Evolutionary conservation across 768 basidiomycete genomes (phyloP).

Genomic region (Suillus subalutaceus): DNA sequence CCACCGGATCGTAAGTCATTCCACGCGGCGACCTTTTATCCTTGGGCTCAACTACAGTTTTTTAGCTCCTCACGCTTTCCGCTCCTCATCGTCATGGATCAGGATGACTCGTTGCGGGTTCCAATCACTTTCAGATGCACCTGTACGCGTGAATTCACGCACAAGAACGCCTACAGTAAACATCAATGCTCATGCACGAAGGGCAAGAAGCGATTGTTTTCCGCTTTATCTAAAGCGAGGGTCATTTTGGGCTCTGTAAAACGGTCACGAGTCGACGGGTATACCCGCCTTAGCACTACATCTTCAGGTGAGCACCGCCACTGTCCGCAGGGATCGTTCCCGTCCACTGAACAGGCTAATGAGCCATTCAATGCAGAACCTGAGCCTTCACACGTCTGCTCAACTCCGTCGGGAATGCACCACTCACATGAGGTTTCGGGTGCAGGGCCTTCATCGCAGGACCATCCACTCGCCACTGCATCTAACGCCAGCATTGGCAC

Average conservation of each 20-base stretch:
- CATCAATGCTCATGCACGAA: background rate
- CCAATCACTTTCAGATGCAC: background rate
- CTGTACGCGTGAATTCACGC: background rate
- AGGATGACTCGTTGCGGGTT: background rate
- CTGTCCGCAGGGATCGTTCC: background rate
- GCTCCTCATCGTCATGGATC: background rate
- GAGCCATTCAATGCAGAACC: background rate
- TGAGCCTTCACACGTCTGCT: background rate
- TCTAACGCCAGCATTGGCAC: background rate
- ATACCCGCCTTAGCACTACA: background rate
- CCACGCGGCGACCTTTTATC: too few species aligned
- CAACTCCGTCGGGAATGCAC: background rate
- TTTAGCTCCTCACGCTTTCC: background rate
- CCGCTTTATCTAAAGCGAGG: background rate
- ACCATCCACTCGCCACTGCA: too few species aligned
- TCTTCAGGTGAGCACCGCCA: background rate
- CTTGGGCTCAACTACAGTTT: background rate
- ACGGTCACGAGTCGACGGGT: background rate
- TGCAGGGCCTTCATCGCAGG: background rate
- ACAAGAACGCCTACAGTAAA: background rate
- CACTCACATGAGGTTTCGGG: background rate
- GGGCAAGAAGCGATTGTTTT: background rate
- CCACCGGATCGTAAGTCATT: too few species aligned
- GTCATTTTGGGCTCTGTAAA: background rate
- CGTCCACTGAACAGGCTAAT: background rate